Base-by-base conservation (phyloP, 2,329 filamentous ascomycete genomes). In the Zymoseptoria passerinii region DNA sequence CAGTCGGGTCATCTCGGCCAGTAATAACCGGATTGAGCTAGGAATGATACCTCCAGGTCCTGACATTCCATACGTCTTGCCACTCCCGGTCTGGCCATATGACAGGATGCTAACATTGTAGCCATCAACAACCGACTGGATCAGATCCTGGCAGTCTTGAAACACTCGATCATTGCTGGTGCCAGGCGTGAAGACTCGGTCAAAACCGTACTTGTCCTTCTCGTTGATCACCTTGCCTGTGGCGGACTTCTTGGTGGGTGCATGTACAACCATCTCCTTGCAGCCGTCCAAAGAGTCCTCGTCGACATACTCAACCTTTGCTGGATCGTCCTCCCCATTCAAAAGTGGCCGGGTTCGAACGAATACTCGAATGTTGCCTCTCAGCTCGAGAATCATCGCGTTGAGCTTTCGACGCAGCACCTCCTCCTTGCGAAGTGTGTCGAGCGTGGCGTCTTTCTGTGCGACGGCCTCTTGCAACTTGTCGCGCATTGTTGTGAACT, bases 81-180 rank as follows among this genome's bases (percentile, higher is more conserved):
- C 94, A 18, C 92, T 94, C 3, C 94, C 94, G 0, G 94, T 99
- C 74, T 99, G 94, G 50, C 94, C 94, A 70, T 99, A 99, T 71
- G 92, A 96, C 76, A 99, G 96, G 63, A 99, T 97, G 74, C 92
- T 97, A 54, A 99, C 94, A 66, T 97, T 99, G 78, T 96, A 99
- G 1, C 94, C 94, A 69, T 99, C 94, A 48, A 99, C 80, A 0
- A 95, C 94, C 66, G 90, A 95, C 74, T 99, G 94, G 1, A 99
- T 92, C 35, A 99, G 83, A 71, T 99, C 94, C 58, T 90, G 95
- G 70, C 97, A 97, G 71, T 99, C 94, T 57, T 89, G 90, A 71
- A 99, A 99, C 1, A 99, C 86, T 64, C 95, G 88, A 18, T 84
- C 80, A 70, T 99, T 99, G 65, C 87, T 82, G 1, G 87, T 84